A percentile compares a stretch with the other conserved stretches of the same genome.
Conservation (phyloP, 78 protist genomes). For the Dictyostelium firmibasis region DNA sequence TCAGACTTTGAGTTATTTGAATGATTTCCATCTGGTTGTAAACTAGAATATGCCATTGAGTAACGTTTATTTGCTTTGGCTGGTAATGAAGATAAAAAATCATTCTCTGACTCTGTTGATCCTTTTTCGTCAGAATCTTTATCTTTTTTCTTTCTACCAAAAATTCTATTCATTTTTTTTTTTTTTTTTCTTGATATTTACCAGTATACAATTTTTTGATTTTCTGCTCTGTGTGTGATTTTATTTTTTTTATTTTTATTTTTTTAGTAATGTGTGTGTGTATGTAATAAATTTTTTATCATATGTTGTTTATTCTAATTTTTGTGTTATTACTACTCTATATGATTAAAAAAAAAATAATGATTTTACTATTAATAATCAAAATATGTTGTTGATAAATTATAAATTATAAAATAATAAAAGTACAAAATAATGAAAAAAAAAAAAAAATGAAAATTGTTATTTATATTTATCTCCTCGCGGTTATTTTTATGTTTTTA, state of each 20-base stretch:
- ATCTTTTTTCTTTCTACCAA: slow-evolving; percentile 45
- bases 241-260: neutral
- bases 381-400: neutral
- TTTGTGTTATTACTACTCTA: neutral
- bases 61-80: slow-evolving; percentile 50
- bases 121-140: neutral
- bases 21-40: neutral
- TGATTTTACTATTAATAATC: neutral
- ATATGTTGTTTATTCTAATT: neutral
- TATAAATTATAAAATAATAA: neutral
- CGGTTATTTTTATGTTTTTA: neutral
- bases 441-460: neutral
- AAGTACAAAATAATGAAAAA: neutral
- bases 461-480: neutral
- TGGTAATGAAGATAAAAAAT: slow-evolving; percentile 28
- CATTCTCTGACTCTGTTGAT: neutral
- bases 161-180: slow-evolving; percentile 21
- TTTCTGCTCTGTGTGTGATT: neutral
- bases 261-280: neutral
- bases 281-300: neutral
- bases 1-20: neutral
- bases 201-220: neutral
- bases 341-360: neutral
- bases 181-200: neutral
- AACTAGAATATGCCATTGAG: slow-evolving; percentile 46